These are phyloP conservation scores for Cladophialophora immunda DNA, from an alignment of 2,329 filamentous ascomycete genomes.

Conservation along the genomic window DNA sequence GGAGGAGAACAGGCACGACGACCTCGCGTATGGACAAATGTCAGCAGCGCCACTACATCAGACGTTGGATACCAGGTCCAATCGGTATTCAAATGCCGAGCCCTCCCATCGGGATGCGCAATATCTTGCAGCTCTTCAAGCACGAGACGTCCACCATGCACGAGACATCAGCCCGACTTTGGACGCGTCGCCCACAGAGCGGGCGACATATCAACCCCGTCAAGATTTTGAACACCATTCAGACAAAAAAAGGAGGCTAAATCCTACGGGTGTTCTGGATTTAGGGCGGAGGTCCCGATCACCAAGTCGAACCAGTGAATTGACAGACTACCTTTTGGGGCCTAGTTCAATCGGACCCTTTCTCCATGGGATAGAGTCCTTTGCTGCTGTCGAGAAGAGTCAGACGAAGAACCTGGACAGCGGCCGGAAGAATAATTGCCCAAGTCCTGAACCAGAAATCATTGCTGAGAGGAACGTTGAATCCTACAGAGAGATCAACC, in stretches of 20 bases:
- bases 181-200: neutral
- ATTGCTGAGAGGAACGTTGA: slow-evolving; percentile 1
- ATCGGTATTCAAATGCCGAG: neutral
- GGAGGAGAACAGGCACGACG: neutral
- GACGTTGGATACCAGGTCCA: neutral
- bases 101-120: neutral
- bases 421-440: neutral
- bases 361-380: neutral
- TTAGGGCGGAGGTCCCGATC: slow-evolving; percentile 1
- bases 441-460: slow-evolving; percentile 14
- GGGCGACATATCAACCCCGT: neutral
- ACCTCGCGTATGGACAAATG: neutral
- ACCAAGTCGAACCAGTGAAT: neutral
- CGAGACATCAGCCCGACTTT: neutral
- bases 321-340: slow-evolving; percentile 12
- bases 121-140: neutral
- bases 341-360: neutral
- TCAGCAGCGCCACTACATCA: neutral
- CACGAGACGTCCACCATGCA: neutral
- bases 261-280: neutral
- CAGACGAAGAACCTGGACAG: neutral
- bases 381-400: neutral
- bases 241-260: neutral
- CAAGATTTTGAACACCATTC: neutral
- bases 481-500: neutral